Percentiles rank a stretch among this genome's conserved stretches.
These are phyloP conservation scores for Fusarium palustre DNA, from an alignment of 2,329 filamentous ascomycete genomes.

Conservation along the genomic window DNA sequence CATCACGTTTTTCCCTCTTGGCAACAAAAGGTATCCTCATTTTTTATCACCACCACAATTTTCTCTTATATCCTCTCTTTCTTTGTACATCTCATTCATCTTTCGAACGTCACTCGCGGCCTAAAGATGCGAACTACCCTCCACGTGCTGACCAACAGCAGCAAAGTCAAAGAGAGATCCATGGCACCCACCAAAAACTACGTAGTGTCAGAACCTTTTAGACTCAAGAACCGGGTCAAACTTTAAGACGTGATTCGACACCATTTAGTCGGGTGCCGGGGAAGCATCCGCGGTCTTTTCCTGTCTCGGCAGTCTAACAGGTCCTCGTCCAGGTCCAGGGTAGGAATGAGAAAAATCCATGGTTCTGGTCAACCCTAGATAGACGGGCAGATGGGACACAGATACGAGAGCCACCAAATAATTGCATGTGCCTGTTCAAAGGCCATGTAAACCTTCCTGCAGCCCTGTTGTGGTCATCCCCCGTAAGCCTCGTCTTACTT, in stretches of 20 bases:
- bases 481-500: slow-evolving; percentile 8
- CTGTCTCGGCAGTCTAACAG: slow-evolving; percentile 8
- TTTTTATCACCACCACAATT: slow-evolving; percentile 1
- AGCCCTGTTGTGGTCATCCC: slow-evolving; percentile 15
- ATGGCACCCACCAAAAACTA: neutral
- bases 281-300: slow-evolving; percentile 36
- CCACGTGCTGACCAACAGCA: neutral
- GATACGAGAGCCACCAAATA: neutral
- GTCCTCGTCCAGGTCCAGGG: slow-evolving; percentile 7
- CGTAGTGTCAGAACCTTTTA: slow-evolving; percentile 1
- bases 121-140: neutral
- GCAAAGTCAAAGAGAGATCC: neutral
- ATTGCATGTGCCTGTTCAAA: slow-evolving; percentile 1
- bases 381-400: neutral
- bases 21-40: slow-evolving; percentile 10
- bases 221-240: neutral
- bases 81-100: neutral
- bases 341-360: slow-evolving; percentile 2
- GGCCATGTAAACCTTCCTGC: slow-evolving; percentile 9
- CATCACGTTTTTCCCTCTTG: slow-evolving; percentile 28
- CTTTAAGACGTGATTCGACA: slow-evolving; percentile 33
- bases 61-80: neutral
- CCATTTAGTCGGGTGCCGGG: slow-evolving; percentile 36
- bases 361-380: neutral
- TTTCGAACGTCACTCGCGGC: slow-evolving; percentile 1